Evolutionary conservation across 805 yeast species (phyloP).

Genomic region (Ogataea haglerorum): DNA sequence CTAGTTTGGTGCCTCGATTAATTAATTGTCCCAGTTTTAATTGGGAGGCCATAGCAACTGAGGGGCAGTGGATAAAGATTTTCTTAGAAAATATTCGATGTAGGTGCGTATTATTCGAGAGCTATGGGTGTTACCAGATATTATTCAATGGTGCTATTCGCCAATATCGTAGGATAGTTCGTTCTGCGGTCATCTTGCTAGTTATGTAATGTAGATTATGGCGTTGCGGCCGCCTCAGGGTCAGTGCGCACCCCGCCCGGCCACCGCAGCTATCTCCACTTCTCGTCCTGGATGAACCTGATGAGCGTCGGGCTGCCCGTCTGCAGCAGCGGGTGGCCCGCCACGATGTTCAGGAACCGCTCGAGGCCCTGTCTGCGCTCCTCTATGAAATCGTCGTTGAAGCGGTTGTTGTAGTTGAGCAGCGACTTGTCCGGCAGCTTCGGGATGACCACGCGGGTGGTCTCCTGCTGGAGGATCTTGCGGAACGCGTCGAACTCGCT

Average conservation of each 20-base stretch:
- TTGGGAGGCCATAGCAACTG: slow-evolving; percentile 7
- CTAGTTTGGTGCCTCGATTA: not conserved
- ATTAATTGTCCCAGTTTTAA: slow-evolving; percentile 3
- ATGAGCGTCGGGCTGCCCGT: slow-evolving; percentile 76
- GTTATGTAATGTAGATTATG: not conserved
- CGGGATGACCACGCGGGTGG: slow-evolving; percentile 79
- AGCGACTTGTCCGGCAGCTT: slow-evolving; percentile 80
- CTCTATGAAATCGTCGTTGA: slow-evolving; percentile 79
- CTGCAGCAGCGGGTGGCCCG: slow-evolving; percentile 91
- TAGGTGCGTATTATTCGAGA: too few relatives aligned
- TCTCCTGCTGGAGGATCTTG: slow-evolving; percentile 68
- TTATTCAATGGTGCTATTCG: not conserved
- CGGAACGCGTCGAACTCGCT: slow-evolving; percentile 85
- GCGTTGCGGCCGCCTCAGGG: not conserved
- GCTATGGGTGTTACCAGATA: not conserved
- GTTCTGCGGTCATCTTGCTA: not conserved
- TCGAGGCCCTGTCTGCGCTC: slow-evolving; percentile 81
- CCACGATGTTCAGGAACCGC: slow-evolving; percentile 70
- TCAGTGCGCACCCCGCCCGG: slow-evolving; percentile 8
- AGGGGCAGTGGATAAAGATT: slow-evolving; percentile 3
- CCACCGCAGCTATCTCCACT: slow-evolving; percentile 51
- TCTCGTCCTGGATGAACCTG: slow-evolving; percentile 84
- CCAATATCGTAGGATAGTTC: not conserved
- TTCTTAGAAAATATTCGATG: not conserved
- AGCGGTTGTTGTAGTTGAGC: slow-evolving; percentile 59